Conservation (phyloP, 345 rosid species). For the Salix caprea region DNA sequence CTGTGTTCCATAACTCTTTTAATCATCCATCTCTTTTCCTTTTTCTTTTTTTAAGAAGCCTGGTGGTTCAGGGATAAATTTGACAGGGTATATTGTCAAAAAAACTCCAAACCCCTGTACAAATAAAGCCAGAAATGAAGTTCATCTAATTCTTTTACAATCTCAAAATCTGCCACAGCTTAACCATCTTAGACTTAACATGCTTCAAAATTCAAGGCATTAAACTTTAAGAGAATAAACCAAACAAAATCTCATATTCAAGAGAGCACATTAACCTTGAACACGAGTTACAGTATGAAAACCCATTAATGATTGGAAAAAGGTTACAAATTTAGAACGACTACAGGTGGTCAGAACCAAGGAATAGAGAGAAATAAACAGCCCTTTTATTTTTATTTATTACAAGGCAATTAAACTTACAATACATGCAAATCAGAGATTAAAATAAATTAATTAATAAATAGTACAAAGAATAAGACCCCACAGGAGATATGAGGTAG, state of each 20-base stretch:
- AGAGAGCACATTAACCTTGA: neutral
- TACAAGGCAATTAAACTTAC: neutral
- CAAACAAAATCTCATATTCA: neutral
- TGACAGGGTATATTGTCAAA: neutral
- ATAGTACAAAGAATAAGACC: neutral
- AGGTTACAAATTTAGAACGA: neutral
- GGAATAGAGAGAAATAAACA: neutral
- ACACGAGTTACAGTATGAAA: neutral
- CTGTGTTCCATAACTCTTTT: neutral
- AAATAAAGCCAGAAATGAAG: neutral
- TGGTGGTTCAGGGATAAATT: neutral
- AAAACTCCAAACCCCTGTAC: neutral
- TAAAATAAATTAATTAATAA: neutral
- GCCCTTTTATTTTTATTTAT: neutral
- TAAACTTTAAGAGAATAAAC: neutral
- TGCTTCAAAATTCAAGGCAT: neutral
- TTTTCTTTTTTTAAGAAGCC: neutral
- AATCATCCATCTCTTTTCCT: neutral
- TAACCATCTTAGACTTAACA: neutral
- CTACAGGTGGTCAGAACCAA: neutral
- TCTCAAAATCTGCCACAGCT: neutral
- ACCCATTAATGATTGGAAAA: neutral
- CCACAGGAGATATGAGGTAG: neutral
- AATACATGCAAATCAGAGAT: constrained; percentile 18
- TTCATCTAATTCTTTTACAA: neutral